phyloP scores from a whole-genome alignment of 805 yeast genomes.

The Starmerella cellae region DNA sequence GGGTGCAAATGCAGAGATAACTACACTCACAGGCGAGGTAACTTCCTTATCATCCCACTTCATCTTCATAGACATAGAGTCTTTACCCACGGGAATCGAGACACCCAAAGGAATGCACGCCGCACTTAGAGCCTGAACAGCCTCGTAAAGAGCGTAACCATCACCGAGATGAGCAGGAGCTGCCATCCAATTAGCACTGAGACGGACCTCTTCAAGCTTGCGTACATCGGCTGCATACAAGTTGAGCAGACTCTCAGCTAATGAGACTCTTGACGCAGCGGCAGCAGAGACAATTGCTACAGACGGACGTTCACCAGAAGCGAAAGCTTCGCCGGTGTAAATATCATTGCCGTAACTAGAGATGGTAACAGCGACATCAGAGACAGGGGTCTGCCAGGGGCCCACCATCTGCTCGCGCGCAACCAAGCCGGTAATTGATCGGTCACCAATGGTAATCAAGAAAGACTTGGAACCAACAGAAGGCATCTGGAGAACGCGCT shows the following conservation, averaged over 20 bases:
- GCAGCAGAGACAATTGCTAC: constrained; percentile 76
- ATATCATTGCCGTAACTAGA: constrained; percentile 70
- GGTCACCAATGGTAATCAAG: constrained; percentile 94
- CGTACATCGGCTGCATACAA: constrained; percentile 80
- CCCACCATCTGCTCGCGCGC: constrained; percentile 99
- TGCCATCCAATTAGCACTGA: constrained; percentile 99
- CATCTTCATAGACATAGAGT: constrained; percentile 99
- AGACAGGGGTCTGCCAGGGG: constrained; percentile 99
- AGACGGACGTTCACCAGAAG: constrained; percentile 93
- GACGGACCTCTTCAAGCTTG: constrained; percentile 56
- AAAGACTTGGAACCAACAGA: constrained; percentile 91
- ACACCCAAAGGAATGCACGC: constrained; percentile 87
- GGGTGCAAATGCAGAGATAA: constrained; percentile 82
- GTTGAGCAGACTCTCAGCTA: constrained; percentile 87
- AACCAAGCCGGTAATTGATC: constrained; percentile 91
- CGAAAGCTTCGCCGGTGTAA: constrained; percentile 91
- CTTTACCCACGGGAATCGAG: constrained; percentile 95
- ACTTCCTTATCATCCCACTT: constrained; percentile 79
- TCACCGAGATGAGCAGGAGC: constrained; percentile 92
- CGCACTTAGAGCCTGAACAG: constrained; percentile 94
- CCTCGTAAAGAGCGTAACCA: constrained; percentile 88
- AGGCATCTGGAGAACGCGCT: constrained; percentile 77
- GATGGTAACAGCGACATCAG: constrained; percentile 93
- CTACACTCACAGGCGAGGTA: constrained; percentile 85
- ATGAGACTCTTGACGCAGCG: constrained; percentile 88